These are phyloP conservation scores for Silene noctiflora DNA, from an alignment of 179 eudicot genomes.

Conservation along the genomic window DNA sequence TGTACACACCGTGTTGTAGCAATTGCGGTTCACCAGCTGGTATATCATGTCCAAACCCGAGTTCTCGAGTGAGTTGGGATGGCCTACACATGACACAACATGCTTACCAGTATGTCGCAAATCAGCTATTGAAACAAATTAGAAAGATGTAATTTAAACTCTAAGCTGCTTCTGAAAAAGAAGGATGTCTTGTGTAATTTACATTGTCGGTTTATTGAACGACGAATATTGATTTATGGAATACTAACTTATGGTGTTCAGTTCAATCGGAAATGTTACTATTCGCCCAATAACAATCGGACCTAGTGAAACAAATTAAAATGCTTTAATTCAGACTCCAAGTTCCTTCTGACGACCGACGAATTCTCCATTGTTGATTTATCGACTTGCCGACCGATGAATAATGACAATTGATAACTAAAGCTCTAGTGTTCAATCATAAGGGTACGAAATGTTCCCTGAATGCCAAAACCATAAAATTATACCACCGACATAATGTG, in stretches of 20 bases:
- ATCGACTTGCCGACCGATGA: too few species aligned
- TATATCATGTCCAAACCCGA: slow-evolving; percentile 13
- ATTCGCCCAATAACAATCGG: not conserved
- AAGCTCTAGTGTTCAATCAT: too few species aligned
- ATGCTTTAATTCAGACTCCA: too few species aligned
- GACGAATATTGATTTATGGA: not conserved
- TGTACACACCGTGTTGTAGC: slow-evolving; percentile 22
- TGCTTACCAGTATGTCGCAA: slow-evolving; percentile 21
- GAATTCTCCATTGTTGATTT: too few species aligned
- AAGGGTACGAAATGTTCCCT: too few species aligned
- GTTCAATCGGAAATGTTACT: not conserved
- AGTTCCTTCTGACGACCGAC: too few species aligned
- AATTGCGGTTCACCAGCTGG: slow-evolving; percentile 17
- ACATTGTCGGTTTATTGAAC: not conserved
- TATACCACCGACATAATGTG: too few species aligned
- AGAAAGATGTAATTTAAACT: not conserved
- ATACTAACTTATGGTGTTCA: not conserved
- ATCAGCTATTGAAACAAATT: not conserved
- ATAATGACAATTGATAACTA: too few species aligned
- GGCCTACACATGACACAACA: slow-evolving; percentile 26
- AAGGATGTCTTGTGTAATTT: not conserved
- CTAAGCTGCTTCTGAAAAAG: not conserved
- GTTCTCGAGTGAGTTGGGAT: slow-evolving; percentile 27
- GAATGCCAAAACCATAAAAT: too few species aligned
- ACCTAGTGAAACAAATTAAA: not conserved